These are phyloP conservation scores for Corymbia calophylla DNA, from an alignment of 441 rosid genomes.

Conservation along the genomic window DNA sequence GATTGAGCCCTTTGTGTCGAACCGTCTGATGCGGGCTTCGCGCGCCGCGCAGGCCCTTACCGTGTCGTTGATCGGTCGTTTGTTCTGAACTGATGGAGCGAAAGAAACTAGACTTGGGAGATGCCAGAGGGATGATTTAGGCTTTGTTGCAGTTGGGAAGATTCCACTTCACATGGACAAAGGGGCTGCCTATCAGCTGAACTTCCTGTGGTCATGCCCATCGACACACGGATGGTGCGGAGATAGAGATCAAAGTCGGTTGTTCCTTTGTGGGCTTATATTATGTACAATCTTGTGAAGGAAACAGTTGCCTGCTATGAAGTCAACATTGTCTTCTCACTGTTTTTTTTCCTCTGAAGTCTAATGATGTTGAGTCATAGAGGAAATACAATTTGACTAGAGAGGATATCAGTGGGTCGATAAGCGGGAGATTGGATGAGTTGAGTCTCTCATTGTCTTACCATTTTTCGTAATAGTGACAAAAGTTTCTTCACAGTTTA, in stretches of 20 bases:
- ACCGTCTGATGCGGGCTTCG: neutral
- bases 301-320: neutral
- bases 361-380: neutral
- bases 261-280: neutral
- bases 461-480: neutral
- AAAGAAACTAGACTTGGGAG: neutral
- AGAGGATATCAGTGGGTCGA: neutral
- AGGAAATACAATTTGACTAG: neutral
- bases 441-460: neutral
- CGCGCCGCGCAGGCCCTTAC: neutral
- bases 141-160: neutral
- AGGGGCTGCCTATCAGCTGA: neutral
- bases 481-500: neutral
- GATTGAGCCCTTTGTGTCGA: neutral
- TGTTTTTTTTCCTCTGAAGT: neutral
- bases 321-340: neutral
- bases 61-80: neutral
- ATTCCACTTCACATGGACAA: neutral
- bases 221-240: neutral
- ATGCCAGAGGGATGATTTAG: neutral
- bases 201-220: neutral
- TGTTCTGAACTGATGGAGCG: neutral
- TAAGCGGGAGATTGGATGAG: neutral
- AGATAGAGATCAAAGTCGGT: neutral
- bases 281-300: neutral